Percentiles rank a stretch among this genome's conserved stretches.
These are phyloP conservation scores for Dalbergia cochinchinensis DNA, from an alignment of 306 rosid species.

Conservation along the genomic window DNA sequence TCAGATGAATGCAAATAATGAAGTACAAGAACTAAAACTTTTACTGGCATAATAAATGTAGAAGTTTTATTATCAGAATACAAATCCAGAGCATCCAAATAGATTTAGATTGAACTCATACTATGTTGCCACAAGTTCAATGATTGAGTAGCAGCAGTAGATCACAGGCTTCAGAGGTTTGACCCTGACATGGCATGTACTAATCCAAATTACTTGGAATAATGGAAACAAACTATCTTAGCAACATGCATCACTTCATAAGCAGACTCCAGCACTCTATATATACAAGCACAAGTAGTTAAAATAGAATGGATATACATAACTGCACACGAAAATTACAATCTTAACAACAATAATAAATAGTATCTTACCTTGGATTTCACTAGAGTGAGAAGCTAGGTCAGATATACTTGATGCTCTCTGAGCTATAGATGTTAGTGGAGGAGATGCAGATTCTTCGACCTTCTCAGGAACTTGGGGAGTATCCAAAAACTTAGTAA, in stretches of 20 bases:
- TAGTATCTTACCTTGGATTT: conserved; percentile 65
- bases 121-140: conserved; percentile 20
- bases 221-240: conserved; percentile 16
- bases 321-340: conserved; percentile 17
- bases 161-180: conserved; percentile 9
- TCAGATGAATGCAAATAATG: not conserved
- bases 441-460: conserved; percentile 74
- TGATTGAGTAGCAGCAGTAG: conserved; percentile 15
- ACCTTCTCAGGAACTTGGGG: conserved; percentile 63
- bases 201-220: conserved; percentile 31
- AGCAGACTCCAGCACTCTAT: not conserved
- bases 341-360: conserved; percentile 29
- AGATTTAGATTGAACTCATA: conserved; percentile 15
- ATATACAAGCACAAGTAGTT: conserved; percentile 10
- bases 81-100: too few species aligned
- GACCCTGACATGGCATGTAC: not conserved
- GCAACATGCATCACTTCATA: conserved; percentile 1
- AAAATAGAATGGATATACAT: conserved; percentile 23
- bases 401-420: conserved; percentile 57
- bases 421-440: conserved; percentile 74
- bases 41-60: not conserved
- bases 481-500: conserved; percentile 69
- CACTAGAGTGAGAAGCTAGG: conserved; percentile 65
- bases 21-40: not conserved
- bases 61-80: too few species aligned